Evolutionary conservation across 78 protist genomes (phyloP).

Genomic region (Dictyostelium citrinum): DNA sequence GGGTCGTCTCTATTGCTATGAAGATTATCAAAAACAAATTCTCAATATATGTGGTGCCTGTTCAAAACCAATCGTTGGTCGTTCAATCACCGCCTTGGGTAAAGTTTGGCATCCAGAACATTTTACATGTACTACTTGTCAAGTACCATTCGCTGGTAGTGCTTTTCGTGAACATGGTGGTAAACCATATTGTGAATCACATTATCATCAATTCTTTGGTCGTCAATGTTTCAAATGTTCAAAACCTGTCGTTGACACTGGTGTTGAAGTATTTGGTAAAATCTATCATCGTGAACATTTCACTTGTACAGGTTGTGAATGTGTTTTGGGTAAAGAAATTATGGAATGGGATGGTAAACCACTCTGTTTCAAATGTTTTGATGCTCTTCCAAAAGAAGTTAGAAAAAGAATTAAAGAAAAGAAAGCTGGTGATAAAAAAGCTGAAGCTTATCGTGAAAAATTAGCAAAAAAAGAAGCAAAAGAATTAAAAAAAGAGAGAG

Average conservation of each 20-base stretch:
- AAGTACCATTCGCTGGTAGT: constrained; percentile 81
- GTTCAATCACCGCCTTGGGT: constrained; percentile 80
- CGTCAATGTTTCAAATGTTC: constrained; percentile 76
- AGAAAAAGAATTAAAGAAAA: constrained; percentile 76
- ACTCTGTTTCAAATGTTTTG: constrained; percentile 73
- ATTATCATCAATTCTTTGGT: constrained; percentile 79
- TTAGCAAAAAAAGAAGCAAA: constrained; percentile 73
- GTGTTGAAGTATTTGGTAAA: constrained; percentile 76
- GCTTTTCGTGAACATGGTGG: constrained; percentile 82
- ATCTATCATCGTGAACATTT: constrained; percentile 81
- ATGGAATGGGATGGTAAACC: constrained; percentile 85
- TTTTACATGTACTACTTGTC: constrained; percentile 81
- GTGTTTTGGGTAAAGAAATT: constrained; percentile 59
- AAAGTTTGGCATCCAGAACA: constrained; percentile 86
- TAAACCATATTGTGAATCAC: constrained; percentile 82
- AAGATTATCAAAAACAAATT: constrained; percentile 79
- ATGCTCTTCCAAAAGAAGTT: constrained; percentile 78
- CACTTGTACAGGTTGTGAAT: constrained; percentile 79
- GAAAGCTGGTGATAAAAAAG: constrained; percentile 75
- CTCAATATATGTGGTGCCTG: constrained; percentile 79
- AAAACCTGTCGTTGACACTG: constrained; percentile 46
- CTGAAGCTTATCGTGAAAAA: constrained; percentile 42
- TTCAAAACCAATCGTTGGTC: constrained; percentile 83
- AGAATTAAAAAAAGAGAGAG: constrained; percentile 28
- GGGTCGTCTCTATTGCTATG: constrained; percentile 78